These are phyloP conservation scores for Penicillium coffeae DNA, from an alignment of 495 filamentous ascomycete genomes.

Conservation along the genomic window DNA sequence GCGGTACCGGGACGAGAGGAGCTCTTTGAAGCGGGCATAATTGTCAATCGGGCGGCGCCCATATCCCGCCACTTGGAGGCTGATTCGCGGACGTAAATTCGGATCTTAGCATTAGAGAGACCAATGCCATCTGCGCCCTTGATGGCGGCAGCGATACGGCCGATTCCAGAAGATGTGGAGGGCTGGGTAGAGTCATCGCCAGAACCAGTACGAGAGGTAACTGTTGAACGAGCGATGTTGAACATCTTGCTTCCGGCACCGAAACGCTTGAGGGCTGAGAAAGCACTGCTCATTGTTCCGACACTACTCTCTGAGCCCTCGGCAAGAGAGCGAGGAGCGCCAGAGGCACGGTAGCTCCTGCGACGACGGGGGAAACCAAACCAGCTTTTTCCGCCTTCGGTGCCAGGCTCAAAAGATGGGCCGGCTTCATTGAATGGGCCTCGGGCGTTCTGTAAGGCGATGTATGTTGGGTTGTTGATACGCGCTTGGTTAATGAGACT, in stretches of 20 bases:
- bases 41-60: slow-evolving; percentile 76
- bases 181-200: slow-evolving; percentile 43
- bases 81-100: slow-evolving; percentile 74
- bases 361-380: slow-evolving; percentile 49
- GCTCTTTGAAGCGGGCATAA: slow-evolving; percentile 60
- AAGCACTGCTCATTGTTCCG: slow-evolving; percentile 56
- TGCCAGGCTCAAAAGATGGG: slow-evolving; percentile 26
- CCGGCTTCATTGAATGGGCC: slow-evolving; percentile 33
- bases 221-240: slow-evolving; percentile 68
- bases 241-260: slow-evolving; percentile 60
- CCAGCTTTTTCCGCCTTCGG: slow-evolving; percentile 29
- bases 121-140: slow-evolving; percentile 53
- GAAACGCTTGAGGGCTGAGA: slow-evolving; percentile 74
- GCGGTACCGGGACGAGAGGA: slow-evolving; percentile 37
- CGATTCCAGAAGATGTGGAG: slow-evolving; percentile 53
- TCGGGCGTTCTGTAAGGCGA: slow-evolving; percentile 71
- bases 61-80: slow-evolving; percentile 84
- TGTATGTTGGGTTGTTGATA: slow-evolving; percentile 84
- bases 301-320: slow-evolving; percentile 57
- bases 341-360: slow-evolving; percentile 57
- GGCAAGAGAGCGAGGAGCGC: slow-evolving; percentile 47
- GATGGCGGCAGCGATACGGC: slow-evolving; percentile 51
- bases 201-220: slow-evolving; percentile 51
- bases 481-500: slow-evolving; percentile 75
- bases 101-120: slow-evolving; percentile 72